Evolutionary conservation across 768 basidiomycete species (phyloP).

Genomic region (Pisolithus sp.): DNA sequence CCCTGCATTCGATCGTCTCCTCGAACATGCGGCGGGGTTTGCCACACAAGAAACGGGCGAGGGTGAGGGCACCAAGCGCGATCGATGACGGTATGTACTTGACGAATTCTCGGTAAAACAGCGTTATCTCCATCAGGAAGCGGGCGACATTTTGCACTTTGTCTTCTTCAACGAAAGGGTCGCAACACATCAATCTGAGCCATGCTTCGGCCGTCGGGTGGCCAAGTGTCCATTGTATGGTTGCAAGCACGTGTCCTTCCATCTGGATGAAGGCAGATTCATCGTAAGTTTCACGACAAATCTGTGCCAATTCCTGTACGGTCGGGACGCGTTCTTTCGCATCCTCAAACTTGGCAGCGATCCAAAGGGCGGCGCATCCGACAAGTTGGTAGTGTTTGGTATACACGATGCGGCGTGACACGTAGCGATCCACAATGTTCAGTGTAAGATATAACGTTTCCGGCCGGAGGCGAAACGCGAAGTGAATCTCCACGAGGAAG

Average conservation of each 20-base stretch:
- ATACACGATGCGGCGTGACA: conserved; percentile 96
- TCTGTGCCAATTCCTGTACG: conserved; percentile 87
- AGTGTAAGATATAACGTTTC: conserved; percentile 98
- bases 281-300: conserved; percentile 95
- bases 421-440: conserved; percentile 98
- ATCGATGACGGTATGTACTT: conserved; percentile 79
- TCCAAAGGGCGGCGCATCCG: conserved; percentile 97
- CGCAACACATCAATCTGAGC: conserved; percentile 80
- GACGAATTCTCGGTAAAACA: conserved; percentile 96
- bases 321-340: conserved; percentile 97
- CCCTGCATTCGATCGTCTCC: conserved; percentile 76
- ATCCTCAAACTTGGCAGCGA: conserved; percentile 98
- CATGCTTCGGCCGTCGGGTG: conserved; percentile 98
- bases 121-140: conserved; percentile 98
- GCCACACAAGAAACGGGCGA: conserved; percentile 84
- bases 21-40: conserved; percentile 74
- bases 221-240: conserved; percentile 94
- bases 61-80: conserved; percentile 81
- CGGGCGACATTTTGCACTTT: conserved; percentile 94
- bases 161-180: conserved; percentile 70
- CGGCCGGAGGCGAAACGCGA: conserved; percentile 93
- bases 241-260: conserved; percentile 95
- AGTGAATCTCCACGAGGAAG: conserved; percentile 98
- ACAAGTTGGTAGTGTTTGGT: conserved; percentile 99
- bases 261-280: conserved; percentile 98